phyloP scores from a whole-genome alignment of 139 green algal genomes.

The Picochlorum sp. region DNA sequence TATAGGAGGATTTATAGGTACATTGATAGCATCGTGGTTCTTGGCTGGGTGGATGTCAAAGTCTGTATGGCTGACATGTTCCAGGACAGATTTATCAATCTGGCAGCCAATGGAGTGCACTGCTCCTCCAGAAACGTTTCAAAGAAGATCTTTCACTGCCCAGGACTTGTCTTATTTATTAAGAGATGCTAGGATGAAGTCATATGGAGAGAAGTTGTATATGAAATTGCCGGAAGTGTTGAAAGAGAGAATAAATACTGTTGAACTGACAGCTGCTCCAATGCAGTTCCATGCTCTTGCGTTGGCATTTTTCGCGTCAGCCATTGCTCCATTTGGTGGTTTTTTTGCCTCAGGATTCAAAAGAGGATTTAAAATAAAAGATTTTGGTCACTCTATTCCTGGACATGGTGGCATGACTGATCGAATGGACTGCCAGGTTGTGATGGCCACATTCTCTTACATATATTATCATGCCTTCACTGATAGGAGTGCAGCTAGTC shows the following conservation, averaged over 20 bases:
- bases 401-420: conserved; percentile 97
- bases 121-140: conserved; percentile 46
- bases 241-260: not conserved
- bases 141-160: conserved; percentile 29
- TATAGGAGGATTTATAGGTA: conserved; percentile 73
- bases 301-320: conserved; percentile 83
- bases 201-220: not conserved
- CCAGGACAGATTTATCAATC: conserved; percentile 57
- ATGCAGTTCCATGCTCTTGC: conserved; percentile 52
- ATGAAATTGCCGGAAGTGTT: conserved; percentile 5
- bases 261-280: conserved; percentile 14
- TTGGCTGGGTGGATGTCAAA: conserved; percentile 46
- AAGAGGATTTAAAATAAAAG: conserved; percentile 96
- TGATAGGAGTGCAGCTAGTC: conserved; percentile 9
- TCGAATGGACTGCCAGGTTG: conserved; percentile 96
- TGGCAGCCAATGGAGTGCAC: conserved; percentile 40
- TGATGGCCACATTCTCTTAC: conserved; percentile 95
- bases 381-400: conserved; percentile 96
- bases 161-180: conserved; percentile 18
- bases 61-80: conserved; percentile 86
- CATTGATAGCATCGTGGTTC: conserved; percentile 66
- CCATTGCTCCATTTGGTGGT: conserved; percentile 93
- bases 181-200: not conserved
- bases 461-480: conserved; percentile 89
- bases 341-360: conserved; percentile 99